Conservation (phyloP, 768 basidiomycete species). For the Suillus tomentosus region DNA sequence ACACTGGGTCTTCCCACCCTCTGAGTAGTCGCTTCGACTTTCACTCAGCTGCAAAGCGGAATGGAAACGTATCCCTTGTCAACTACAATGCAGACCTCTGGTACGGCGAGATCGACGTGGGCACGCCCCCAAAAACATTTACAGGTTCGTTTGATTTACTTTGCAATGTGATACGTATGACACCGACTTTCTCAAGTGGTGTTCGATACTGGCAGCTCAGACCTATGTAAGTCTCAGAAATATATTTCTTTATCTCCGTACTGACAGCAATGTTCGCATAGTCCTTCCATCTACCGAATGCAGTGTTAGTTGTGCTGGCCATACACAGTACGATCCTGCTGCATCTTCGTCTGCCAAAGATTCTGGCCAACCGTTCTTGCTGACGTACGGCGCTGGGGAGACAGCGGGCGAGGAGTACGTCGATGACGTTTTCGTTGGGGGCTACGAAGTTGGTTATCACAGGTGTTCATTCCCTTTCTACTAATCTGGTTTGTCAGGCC, state of each 20-base stretch:
- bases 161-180: background rate
- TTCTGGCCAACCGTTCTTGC: conserved; percentile 20
- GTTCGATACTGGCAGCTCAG: conserved; percentile 54
- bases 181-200: conserved; percentile 34
- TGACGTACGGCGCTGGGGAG: conserved; percentile 43
- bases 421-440: conserved; percentile 40
- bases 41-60: conserved; percentile 13
- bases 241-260: no score
- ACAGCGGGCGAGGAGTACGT: conserved; percentile 32
- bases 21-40: conserved; percentile 18
- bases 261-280: conserved; percentile 4
- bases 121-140: conserved; percentile 44
- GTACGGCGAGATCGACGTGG: conserved; percentile 34
- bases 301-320: conserved; percentile 25
- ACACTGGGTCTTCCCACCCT: conserved; percentile 41
- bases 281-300: conserved; percentile 37
- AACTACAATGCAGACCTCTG: conserved; percentile 26
- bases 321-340: conserved; percentile 28
- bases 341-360: conserved; percentile 27
- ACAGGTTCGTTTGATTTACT: conserved; percentile 30
- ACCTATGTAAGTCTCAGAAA: conserved; percentile 31
- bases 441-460: conserved; percentile 27
- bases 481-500: conserved; percentile 24
- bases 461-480: background rate
- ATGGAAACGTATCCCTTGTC: conserved; percentile 29